A percentile compares a stretch with the other conserved stretches of the same genome.
phyloP scores from a whole-genome alignment of 2,329 filamentous ascomycete genomes.

The Diaporthe citrichinensis region DNA sequence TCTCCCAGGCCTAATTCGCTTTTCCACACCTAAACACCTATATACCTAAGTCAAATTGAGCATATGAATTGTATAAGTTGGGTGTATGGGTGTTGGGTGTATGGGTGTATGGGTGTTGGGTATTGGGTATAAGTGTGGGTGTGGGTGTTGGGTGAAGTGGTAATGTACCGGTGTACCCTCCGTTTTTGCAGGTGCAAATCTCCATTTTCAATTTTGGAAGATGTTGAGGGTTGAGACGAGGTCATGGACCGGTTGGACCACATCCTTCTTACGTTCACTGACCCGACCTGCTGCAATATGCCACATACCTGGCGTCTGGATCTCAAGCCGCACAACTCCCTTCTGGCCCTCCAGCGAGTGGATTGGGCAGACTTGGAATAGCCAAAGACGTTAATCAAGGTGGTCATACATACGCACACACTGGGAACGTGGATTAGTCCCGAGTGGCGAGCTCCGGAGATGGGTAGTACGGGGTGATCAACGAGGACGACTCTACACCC shows the following conservation, averaged over 20 bases:
- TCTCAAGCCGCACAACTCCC: constrained; percentile 64
- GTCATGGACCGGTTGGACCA: constrained; percentile 59
- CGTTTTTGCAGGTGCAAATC: no score
- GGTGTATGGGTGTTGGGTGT: no score
- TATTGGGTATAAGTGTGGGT: no score
- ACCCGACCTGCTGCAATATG: not conserved
- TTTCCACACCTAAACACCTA: no score
- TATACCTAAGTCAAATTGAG: no score
- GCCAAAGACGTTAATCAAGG: constrained; percentile 61
- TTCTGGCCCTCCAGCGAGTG: constrained; percentile 60
- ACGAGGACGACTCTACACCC: constrained; percentile 65
- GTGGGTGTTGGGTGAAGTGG: no score
- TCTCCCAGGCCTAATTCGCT: no score
- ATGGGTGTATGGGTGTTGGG: no score
- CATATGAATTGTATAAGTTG: no score
- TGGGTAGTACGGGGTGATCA: constrained; percentile 56
- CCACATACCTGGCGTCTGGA: constrained; percentile 59
- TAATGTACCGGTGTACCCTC: no score
- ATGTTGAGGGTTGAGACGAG: constrained; percentile 60
- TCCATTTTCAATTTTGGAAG: constrained; percentile 49
- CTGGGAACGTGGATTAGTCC: constrained; percentile 57
- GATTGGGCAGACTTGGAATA: constrained; percentile 66
- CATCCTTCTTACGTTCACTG: no score
- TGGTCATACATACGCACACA: constrained; percentile 62
- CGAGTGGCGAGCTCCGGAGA: constrained; percentile 62